phyloP scores from a whole-genome alignment of 140 eudicot genomes.

The Cichorium intybus region DNA sequence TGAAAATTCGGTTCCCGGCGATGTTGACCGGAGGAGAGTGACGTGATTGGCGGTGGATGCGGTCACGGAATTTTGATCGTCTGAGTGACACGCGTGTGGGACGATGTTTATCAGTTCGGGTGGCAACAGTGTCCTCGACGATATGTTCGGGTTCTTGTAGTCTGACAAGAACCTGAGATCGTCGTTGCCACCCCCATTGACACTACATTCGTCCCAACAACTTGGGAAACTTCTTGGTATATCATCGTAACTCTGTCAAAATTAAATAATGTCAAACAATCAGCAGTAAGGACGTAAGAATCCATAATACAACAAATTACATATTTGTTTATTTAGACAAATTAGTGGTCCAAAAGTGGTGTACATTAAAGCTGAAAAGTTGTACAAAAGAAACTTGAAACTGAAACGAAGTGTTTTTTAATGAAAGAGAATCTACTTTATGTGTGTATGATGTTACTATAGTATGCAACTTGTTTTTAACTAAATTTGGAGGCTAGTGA shows the following conservation, averaged over 20 bases:
- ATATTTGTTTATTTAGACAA: slow-evolving; percentile 9
- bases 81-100: slow-evolving; percentile 49
- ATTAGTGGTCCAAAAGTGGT: too few species aligned
- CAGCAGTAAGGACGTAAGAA: background rate
- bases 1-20: slow-evolving; percentile 49
- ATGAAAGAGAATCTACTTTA: slow-evolving; percentile 30
- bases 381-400: slow-evolving; percentile 20
- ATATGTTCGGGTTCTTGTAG: slow-evolving; percentile 43
- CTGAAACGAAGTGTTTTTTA: slow-evolving; percentile 23
- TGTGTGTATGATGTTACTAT: slow-evolving; percentile 6
- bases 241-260: slow-evolving; percentile 81
- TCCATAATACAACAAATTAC: too few species aligned
- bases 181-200: slow-evolving; percentile 35
- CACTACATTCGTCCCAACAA: slow-evolving; percentile 61
- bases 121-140: slow-evolving; percentile 57
- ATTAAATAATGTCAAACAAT: background rate
- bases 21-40: slow-evolving; percentile 27
- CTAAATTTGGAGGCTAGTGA: background rate
- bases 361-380: too few species aligned
- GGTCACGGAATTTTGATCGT: slow-evolving; percentile 54
- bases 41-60: slow-evolving; percentile 40
- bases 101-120: slow-evolving; percentile 38
- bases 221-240: slow-evolving; percentile 60
- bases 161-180: slow-evolving; percentile 39
- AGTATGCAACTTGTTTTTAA: background rate